A percentile compares a stretch with the other conserved stretches of the same genome.
Conservation (phyloP, 192 early-diverging fungal genomes). For the Entomortierella lignicola region DNA sequence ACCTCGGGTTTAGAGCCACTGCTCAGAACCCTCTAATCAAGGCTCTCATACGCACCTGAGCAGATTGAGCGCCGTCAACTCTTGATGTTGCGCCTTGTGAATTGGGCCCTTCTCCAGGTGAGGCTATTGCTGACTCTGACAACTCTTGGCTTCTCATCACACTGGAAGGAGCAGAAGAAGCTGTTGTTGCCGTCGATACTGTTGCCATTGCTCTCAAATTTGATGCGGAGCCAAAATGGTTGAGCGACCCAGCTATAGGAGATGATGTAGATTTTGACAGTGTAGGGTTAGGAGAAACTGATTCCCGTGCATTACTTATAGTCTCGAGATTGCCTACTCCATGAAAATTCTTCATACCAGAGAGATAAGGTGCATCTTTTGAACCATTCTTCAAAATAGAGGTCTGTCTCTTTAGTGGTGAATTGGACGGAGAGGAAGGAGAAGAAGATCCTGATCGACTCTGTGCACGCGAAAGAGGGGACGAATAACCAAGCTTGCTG, state of each 20-base stretch:
- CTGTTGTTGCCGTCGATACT: slow-evolving; percentile 16
- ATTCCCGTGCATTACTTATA: slow-evolving; percentile 45
- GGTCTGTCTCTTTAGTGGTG: slow-evolving; percentile 29
- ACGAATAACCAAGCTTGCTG: slow-evolving; percentile 39
- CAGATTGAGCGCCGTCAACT: slow-evolving; percentile 6
- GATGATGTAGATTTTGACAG: neutral
- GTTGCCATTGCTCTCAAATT: slow-evolving; percentile 39
- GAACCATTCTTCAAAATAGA: slow-evolving; percentile 52
- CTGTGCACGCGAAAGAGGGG: slow-evolving; percentile 32
- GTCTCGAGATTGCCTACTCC: slow-evolving; percentile 23
- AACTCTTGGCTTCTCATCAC: slow-evolving; percentile 1
- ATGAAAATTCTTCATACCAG: slow-evolving; percentile 9
- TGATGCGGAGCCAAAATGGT: slow-evolving; percentile 42
- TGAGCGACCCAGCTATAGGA: slow-evolving; percentile 5
- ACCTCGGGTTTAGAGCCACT: neutral
- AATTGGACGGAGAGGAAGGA: slow-evolving; percentile 14
- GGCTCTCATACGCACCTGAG: slow-evolving; percentile 36
- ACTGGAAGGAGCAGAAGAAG: slow-evolving; percentile 1
- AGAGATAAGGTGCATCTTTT: slow-evolving; percentile 49
- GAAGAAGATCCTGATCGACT: slow-evolving; percentile 42
- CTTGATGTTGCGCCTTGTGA: slow-evolving; percentile 10
- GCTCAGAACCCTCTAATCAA: slow-evolving; percentile 12
- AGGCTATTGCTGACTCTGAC: neutral
- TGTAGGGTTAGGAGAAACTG: slow-evolving; percentile 23
- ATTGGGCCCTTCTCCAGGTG: slow-evolving; percentile 19